phyloP scores from a whole-genome alignment of 108 stramenopile species.

The Nannochloropsis gaditana region DNA sequence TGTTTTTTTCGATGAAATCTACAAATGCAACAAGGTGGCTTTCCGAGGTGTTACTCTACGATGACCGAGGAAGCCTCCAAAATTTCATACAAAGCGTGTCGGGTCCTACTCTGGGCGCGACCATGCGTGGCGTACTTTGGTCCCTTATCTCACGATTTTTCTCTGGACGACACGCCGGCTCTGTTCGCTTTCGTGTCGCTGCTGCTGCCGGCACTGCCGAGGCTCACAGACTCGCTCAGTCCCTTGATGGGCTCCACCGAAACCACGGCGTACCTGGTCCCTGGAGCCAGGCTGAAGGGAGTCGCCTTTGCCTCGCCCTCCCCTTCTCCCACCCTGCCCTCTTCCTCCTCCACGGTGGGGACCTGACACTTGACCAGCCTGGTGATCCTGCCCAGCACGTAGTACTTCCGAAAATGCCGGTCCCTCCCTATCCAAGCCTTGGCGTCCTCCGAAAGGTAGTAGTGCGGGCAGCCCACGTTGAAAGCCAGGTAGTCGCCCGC shows the following conservation, averaged over 20 bases:
- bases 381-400: conserved; percentile 49
- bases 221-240: background rate
- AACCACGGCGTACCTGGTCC: background rate
- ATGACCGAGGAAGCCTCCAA: too few relatives aligned
- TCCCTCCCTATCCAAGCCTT: conserved; percentile 43
- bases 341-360: background rate
- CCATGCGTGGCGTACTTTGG: too few relatives aligned
- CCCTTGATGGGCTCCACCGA: conserved; percentile 19
- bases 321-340: background rate
- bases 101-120: too few relatives aligned
- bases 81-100: too few relatives aligned
- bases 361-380: background rate
- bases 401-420: conserved; percentile 44
- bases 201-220: background rate
- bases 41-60: too few relatives aligned
- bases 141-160: too few relatives aligned
- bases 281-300: background rate
- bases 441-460: conserved; percentile 47
- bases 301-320: background rate
- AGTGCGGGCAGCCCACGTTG: conserved; percentile 46
- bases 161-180: too few relatives aligned
- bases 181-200: too few relatives aligned
- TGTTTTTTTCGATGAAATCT: too few relatives aligned
- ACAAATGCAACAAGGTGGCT: too few relatives aligned
- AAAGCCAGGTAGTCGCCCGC: conserved; percentile 34